A percentile compares a stretch with the other conserved stretches of the same genome.
Conservation (phyloP, 169 alveolate species). For the Eimeria brunetti region DNA sequence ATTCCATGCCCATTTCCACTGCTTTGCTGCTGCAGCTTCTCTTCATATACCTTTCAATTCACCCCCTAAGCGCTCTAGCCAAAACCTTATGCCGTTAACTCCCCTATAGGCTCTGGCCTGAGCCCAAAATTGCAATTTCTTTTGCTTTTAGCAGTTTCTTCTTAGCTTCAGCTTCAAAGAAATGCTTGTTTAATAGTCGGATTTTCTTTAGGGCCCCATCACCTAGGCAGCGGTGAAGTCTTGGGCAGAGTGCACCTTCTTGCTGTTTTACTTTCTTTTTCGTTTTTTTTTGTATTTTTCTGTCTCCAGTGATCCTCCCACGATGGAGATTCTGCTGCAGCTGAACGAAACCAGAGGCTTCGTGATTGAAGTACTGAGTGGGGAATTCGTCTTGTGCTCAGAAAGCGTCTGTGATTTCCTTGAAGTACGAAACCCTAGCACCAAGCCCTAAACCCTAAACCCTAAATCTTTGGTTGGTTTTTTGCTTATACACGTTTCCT, state of each 20-base stretch:
- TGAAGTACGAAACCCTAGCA: conserved; percentile 28
- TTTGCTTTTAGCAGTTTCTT: no score
- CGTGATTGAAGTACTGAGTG: conserved; percentile 70
- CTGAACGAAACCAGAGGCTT: conserved; percentile 77
- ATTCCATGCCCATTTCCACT: no score
- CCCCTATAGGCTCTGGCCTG: neutral
- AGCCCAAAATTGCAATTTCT: neutral
- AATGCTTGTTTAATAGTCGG: no score
- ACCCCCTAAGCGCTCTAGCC: no score
- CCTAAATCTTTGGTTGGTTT: neutral
- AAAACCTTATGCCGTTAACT: no score
- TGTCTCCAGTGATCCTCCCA: conserved; percentile 79
- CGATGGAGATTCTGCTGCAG: conserved; percentile 79
- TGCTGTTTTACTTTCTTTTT: neutral
- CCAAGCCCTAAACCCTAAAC: neutral
- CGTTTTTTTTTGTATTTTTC: neutral
- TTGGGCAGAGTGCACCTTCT: neutral
- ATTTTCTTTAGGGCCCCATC: neutral
- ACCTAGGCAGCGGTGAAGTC: neutral
- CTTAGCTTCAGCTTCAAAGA: no score
- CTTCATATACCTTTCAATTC: no score
- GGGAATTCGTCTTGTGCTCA: conserved; percentile 77
- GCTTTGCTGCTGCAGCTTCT: no score
- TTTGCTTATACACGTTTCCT: no score
- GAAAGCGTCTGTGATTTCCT: conserved; percentile 76